These are phyloP conservation scores for Xylaria sp. DNA, from an alignment of 2,329 filamentous ascomycete genomes.

Conservation along the genomic window DNA sequence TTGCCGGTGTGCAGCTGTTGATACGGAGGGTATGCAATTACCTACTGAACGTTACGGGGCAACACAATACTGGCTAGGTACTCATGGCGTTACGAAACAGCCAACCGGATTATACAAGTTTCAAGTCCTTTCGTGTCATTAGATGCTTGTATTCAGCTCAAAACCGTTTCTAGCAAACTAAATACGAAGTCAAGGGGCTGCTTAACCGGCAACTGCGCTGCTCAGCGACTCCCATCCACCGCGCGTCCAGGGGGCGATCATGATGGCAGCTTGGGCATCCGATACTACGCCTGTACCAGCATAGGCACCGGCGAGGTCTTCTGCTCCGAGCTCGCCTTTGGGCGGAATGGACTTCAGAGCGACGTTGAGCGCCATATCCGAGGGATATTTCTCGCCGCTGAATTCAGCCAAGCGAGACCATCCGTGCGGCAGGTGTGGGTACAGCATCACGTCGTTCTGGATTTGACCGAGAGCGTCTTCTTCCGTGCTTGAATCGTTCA, in stretches of 20 bases:
- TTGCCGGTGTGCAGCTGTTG: too few species aligned
- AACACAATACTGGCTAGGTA: too few species aligned
- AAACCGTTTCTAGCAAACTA: too few species aligned
- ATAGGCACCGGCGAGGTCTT: conserved; percentile 67
- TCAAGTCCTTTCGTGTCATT: too few species aligned
- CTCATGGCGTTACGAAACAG: too few species aligned
- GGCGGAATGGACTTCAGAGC: conserved; percentile 71
- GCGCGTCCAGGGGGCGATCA: conserved; percentile 74
- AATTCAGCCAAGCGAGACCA: conserved; percentile 70
- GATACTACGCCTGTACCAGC: conserved; percentile 64
- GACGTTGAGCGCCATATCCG: conserved; percentile 77
- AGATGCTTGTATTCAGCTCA: too few species aligned
- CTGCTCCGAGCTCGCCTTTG: conserved; percentile 59
- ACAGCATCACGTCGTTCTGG: conserved; percentile 72
- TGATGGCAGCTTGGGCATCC: conserved; percentile 71
- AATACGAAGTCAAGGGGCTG: too few species aligned
- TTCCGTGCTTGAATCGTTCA: conserved; percentile 46
- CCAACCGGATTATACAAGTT: too few species aligned
- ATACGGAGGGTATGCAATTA: too few species aligned
- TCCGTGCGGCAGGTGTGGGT: conserved; percentile 70
- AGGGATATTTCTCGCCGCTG: conserved; percentile 48
- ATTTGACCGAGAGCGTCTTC: conserved; percentile 57
- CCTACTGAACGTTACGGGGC: too few species aligned
- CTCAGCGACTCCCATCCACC: conserved; percentile 59
- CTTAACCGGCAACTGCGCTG: conserved; percentile 33